Evolutionary conservation across 306 rosid genomes (phyloP), one percentile per base, ranked within the genome.

Genomic region (Hylodesmum podocarpum): DNA sequence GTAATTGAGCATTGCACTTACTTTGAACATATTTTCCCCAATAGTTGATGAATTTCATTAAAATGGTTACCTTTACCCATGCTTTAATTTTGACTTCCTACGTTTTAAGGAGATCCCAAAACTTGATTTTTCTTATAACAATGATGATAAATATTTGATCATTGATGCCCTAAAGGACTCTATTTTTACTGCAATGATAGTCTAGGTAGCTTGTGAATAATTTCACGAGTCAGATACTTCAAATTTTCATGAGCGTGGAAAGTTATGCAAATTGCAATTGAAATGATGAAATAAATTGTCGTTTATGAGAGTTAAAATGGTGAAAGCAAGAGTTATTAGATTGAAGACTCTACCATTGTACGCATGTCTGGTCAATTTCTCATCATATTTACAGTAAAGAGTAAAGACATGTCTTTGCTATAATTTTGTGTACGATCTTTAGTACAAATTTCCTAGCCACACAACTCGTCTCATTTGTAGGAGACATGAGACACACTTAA

Each of bases 391-490:
- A 73, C 55, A 70, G 66, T 57, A 5, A 46, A 49, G 7, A 49
- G 55, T 18, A 50, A 33, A 24, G 64, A 79, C 81, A 40, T 33
- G 14, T 24, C 80, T 21, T 43, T 7, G 64, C 47, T 75, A 66
- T 54, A 39, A 85, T 83, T 85, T 51, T 80, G 61, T 80, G 84
- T 77, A 73, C 81, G 21, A 73, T 80, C 36, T 77, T 72, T 73
- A 31, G 80, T 57, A 66, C 83, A 75, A 36, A 70, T 66, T 34
- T 65, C 73, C 61, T 61, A 43, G 8, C 66, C 71, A 66, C 36
- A 49, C 10, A 22, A 13, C 58, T 59, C 43, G 59, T 81, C 61
- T 18, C 0, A 70, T 61, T 57, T n/a, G 25, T 43, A 59, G 51
- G 57, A 59, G 64, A 65, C 43, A 79, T 0, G 15, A 49, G 19